Percentiles rank a stretch among this genome's conserved stretches.
Conservation (phyloP, 169 alveolate genomes). For the Perkinsus marinus region DNA sequence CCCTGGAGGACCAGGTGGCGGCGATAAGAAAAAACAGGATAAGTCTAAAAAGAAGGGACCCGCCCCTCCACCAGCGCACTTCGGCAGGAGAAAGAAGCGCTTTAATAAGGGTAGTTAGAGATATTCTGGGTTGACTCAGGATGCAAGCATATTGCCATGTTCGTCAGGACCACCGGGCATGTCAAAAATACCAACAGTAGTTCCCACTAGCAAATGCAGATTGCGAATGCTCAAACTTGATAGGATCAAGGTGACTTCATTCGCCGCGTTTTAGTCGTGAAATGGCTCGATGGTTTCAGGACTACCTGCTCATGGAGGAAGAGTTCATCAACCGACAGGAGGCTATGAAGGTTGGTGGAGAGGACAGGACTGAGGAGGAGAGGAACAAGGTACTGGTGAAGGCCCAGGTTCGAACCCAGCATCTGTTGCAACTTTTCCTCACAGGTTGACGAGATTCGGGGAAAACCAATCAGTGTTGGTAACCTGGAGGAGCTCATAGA, state of each 20-base stretch:
- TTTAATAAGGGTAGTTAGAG: background rate
- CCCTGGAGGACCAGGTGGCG: background rate
- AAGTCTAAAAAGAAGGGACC: background rate
- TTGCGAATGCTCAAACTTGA: slow-evolving; percentile 75
- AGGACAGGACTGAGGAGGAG: slow-evolving; percentile 65
- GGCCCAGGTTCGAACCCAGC: background rate
- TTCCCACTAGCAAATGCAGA: slow-evolving; percentile 83
- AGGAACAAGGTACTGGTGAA: slow-evolving; percentile 53
- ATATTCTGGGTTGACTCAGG: background rate
- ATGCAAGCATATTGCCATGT: background rate
- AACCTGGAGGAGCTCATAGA: slow-evolving; percentile 92
- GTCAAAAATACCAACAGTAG: slow-evolving; percentile 73
- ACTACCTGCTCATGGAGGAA: slow-evolving; percentile 81
- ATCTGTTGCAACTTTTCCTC: background rate
- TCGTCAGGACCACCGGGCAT: background rate
- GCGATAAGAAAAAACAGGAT: background rate
- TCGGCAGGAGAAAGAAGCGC: background rate
- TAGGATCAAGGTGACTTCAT: slow-evolving; percentile 67
- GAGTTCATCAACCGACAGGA: slow-evolving; percentile 75
- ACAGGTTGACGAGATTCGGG: slow-evolving; percentile 87
- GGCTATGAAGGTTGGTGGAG: slow-evolving; percentile 53
- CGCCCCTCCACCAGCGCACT: background rate
- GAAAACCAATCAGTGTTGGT: slow-evolving; percentile 94
- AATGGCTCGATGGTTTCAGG: background rate
- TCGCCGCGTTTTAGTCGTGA: background rate